Conservation (phyloP, 441 rosid species). For the Gossypium gossypioides region DNA sequence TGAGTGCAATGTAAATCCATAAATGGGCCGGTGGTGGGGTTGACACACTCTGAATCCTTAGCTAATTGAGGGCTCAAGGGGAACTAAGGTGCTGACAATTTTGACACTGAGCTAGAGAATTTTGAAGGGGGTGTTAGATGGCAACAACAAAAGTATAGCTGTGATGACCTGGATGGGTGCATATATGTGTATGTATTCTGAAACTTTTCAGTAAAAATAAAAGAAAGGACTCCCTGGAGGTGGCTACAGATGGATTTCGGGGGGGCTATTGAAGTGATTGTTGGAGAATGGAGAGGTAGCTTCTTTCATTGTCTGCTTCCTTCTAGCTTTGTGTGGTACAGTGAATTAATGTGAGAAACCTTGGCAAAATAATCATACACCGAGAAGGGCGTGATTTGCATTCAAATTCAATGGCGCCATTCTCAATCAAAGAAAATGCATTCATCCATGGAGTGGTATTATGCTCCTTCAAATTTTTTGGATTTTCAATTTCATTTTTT, state of each 20-base stretch:
- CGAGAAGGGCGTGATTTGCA: background rate
- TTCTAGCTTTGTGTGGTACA: background rate
- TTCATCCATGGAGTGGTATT: background rate
- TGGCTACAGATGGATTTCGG: slow-evolving; percentile 7
- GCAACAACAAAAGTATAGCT: slow-evolving; percentile 3
- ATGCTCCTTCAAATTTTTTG: background rate
- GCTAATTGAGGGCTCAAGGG: slow-evolving; percentile 19
- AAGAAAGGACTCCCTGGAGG: background rate
- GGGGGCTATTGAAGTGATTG: background rate
- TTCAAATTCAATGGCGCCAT: slow-evolving; percentile 5
- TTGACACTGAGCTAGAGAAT: slow-evolving; percentile 19
- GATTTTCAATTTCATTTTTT: background rate
- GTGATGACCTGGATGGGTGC: background rate
- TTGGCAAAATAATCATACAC: background rate
- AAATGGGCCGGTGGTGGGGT: slow-evolving; percentile 13
- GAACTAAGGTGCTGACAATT: slow-evolving; percentile 21
- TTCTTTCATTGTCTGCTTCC: background rate
- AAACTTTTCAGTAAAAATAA: background rate
- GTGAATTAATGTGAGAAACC: background rate
- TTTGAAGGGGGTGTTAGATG: slow-evolving; percentile 8
- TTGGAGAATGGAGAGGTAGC: background rate
- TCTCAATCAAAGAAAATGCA: background rate
- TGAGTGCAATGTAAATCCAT: slow-evolving; percentile 77
- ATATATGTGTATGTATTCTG: background rate
- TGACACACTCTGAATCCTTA: slow-evolving; percentile 11